These are phyloP conservation scores for Hymenoscyphus repandus DNA, from an alignment of 2,329 filamentous ascomycete species.

Conservation along the genomic window DNA sequence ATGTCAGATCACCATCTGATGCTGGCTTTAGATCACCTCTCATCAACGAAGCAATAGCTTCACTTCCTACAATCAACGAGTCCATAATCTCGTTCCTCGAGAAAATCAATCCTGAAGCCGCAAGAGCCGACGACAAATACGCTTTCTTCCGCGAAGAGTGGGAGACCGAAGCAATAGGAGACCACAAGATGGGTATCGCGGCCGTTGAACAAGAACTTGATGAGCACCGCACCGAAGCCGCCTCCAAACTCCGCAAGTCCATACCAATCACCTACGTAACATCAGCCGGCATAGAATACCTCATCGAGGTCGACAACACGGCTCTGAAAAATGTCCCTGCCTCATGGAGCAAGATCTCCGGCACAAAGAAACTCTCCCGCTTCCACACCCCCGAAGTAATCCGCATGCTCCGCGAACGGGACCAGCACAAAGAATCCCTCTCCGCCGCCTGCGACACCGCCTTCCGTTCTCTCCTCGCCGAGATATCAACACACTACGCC, in stretches of 20 bases:
- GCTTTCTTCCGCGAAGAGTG: slow-evolving; percentile 82
- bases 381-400: slow-evolving; percentile 94
- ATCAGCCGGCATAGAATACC: slow-evolving; percentile 85
- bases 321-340: slow-evolving; percentile 84
- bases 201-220: slow-evolving; percentile 85
- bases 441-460: slow-evolving; percentile 86
- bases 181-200: slow-evolving; percentile 87
- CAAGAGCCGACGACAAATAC: slow-evolving; percentile 86
- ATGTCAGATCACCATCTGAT: slow-evolving; percentile 58
- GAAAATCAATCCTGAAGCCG: slow-evolving; percentile 78
- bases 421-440: slow-evolving; percentile 90
- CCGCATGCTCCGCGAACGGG: slow-evolving; percentile 75
- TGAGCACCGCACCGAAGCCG: slow-evolving; percentile 66
- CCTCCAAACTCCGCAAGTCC: slow-evolving; percentile 65
- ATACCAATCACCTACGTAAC: slow-evolving; percentile 71
- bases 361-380: slow-evolving; percentile 85
- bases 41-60: slow-evolving; percentile 65
- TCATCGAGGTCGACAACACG: slow-evolving; percentile 83
- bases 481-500: slow-evolving; percentile 81
- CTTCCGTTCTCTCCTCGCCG: slow-evolving; percentile 64
- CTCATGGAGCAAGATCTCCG: slow-evolving; percentile 90
- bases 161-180: slow-evolving; percentile 83
- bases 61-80: slow-evolving; percentile 70
- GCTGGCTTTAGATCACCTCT: slow-evolving; percentile 68
- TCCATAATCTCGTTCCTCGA: slow-evolving; percentile 72